Evolutionary conservation across 805 yeast genomes (phyloP).

Genomic region (Debaryomyces prosopidis): DNA sequence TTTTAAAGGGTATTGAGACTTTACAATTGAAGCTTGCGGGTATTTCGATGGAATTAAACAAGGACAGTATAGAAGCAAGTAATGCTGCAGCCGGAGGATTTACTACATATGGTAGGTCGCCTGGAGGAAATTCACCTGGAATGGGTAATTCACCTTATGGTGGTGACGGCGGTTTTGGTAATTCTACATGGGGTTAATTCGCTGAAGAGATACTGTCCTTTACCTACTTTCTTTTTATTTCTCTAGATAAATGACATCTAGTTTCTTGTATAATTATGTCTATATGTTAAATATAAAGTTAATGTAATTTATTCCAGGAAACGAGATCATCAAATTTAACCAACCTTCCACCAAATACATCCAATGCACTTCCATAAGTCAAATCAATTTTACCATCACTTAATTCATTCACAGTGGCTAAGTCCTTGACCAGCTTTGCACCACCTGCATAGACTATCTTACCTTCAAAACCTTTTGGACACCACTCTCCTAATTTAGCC

Average conservation of each 20-base stretch:
- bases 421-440: conserved; percentile 72
- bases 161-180: conserved; percentile 40
- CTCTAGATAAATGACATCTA: conserved; percentile 1
- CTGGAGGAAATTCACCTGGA: conserved; percentile 29
- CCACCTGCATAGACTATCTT: conserved; percentile 97
- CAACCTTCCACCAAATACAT: conserved; percentile 87
- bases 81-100: conserved; percentile 46
- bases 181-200: conserved; percentile 29
- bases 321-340: conserved; percentile 78
- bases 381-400: conserved; percentile 85
- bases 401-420: conserved; percentile 61
- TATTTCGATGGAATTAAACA: conserved; percentile 66
- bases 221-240: background rate
- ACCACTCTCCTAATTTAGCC: conserved; percentile 73
- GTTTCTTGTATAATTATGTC: conserved; percentile 2
- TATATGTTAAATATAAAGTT: conserved; percentile 1
- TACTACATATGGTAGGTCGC: conserved; percentile 47
- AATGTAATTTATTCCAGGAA: conserved; percentile 56
- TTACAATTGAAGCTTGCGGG: conserved; percentile 90
- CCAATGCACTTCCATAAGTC: conserved; percentile 91
- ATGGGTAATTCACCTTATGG: conserved; percentile 27
- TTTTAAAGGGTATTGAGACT: conserved; percentile 78
- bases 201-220: background rate
- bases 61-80: conserved; percentile 42
- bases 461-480: conserved; percentile 49